Conservation (phyloP, 2,329 filamentous ascomycete species). For the Dothideomycetes sp. region DNA sequence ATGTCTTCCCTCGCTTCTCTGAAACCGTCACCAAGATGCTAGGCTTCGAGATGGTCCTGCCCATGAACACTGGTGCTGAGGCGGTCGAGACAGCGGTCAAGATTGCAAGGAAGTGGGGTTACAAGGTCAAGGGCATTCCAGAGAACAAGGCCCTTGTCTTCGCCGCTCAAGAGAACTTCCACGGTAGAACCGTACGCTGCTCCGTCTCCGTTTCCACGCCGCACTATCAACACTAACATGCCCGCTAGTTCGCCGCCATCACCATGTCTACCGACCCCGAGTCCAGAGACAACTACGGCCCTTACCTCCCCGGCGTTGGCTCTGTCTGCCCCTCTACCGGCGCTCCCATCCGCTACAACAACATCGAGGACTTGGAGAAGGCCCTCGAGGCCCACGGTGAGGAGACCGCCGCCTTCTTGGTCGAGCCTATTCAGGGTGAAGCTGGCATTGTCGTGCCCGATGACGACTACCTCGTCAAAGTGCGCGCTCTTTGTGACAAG, state of each 20-base stretch:
- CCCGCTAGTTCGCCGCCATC: conserved; percentile 71
- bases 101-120: conserved; percentile 94
- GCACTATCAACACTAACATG: neutral
- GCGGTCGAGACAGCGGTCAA: conserved; percentile 94
- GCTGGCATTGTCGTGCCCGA: conserved; percentile 93
- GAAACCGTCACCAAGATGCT: conserved; percentile 83
- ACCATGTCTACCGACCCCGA: conserved; percentile 93
- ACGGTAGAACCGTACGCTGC: conserved; percentile 73
- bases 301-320: conserved; percentile 83
- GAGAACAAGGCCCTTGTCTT: conserved; percentile 76
- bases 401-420: conserved; percentile 82
- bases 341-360: conserved; percentile 75
- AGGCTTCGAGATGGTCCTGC: conserved; percentile 94
- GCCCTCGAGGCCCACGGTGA: conserved; percentile 70
- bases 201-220: neutral
- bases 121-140: conserved; percentile 87
- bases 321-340: conserved; percentile 64
- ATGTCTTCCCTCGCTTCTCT: conserved; percentile 93
- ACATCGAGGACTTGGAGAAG: conserved; percentile 66
- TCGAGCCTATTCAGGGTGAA: conserved; percentile 96
- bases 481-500: conserved; percentile 79
- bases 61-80: conserved; percentile 97
- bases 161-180: conserved; percentile 84
- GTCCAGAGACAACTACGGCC: conserved; percentile 92
- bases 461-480: conserved; percentile 71